Percentiles rank a stretch among this genome's conserved stretches.
phyloP scores from a whole-genome alignment of 1,284 basidiomycete species.

The Lentinula novae-zelandiae region DNA sequence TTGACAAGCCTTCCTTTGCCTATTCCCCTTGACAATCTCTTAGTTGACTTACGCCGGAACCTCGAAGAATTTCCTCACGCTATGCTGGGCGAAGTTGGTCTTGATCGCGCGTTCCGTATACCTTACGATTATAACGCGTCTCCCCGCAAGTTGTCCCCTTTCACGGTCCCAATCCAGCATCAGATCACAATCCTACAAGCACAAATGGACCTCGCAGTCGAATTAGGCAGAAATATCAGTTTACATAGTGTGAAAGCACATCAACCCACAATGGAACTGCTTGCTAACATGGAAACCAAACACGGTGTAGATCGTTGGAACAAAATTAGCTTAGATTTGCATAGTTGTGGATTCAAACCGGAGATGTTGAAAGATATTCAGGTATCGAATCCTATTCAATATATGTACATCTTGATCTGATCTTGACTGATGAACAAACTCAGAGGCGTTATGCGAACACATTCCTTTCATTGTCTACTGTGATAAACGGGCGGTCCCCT shows the following conservation, averaged over 20 bases:
- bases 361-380: slow-evolving; percentile 65
- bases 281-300: slow-evolving; percentile 49
- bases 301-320: slow-evolving; percentile 48
- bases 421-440: neutral
- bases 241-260: slow-evolving; percentile 78
- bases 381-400: slow-evolving; percentile 32
- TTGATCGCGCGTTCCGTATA: slow-evolving; percentile 72
- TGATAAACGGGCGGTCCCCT: slow-evolving; percentile 67
- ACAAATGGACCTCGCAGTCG: slow-evolving; percentile 74
- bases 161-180: slow-evolving; percentile 69
- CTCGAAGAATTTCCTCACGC: slow-evolving; percentile 58
- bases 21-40: slow-evolving; percentile 44
- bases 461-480: slow-evolving; percentile 76
- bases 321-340: slow-evolving; percentile 68
- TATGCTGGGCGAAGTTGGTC: slow-evolving; percentile 81
- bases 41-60: slow-evolving; percentile 51
- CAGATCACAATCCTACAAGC: slow-evolving; percentile 71
- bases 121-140: slow-evolving; percentile 47
- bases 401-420: neutral
- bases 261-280: slow-evolving; percentile 56
- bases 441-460: slow-evolving; percentile 67
- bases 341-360: slow-evolving; percentile 73
- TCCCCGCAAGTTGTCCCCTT: slow-evolving; percentile 56
- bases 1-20: slow-evolving; percentile 63
- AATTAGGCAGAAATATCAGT: slow-evolving; percentile 67